These are phyloP conservation scores for Miscanthus lutarioriparius DNA, from an alignment of 176 grass and related monocot genomes.

Conservation along the genomic window DNA sequence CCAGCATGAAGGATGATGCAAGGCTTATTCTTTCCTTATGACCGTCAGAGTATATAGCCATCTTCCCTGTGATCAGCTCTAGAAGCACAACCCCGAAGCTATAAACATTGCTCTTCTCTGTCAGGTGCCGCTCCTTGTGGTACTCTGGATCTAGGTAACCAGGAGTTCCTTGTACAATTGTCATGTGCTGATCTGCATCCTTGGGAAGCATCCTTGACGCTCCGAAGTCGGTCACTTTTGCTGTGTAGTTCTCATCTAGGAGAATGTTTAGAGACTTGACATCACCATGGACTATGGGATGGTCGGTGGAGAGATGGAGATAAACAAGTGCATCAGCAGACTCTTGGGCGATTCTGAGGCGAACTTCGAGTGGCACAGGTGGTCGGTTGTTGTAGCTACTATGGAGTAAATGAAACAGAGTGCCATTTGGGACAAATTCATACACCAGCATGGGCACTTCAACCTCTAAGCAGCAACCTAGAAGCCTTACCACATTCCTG, in stretches of 20 bases:
- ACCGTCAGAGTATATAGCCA: background rate
- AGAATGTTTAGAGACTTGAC: slow-evolving; percentile 25
- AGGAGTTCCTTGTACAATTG: slow-evolving; percentile 2
- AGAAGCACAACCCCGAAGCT: slow-evolving; percentile 36
- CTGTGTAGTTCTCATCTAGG: background rate
- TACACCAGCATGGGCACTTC: slow-evolving; percentile 19
- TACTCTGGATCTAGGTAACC: slow-evolving; percentile 35
- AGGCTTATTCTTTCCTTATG: background rate
- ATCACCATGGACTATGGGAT: slow-evolving; percentile 26
- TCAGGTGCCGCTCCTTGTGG: background rate
- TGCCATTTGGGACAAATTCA: slow-evolving; percentile 6
- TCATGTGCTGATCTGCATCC: slow-evolving; percentile 22
- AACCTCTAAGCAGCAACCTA: slow-evolving; percentile 11
- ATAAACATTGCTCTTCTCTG: slow-evolving; percentile 9
- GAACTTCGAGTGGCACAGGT: background rate
- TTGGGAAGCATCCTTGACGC: slow-evolving; percentile 15
- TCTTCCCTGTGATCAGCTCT: slow-evolving; percentile 21
- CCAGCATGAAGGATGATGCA: background rate
- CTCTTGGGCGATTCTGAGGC: background rate
- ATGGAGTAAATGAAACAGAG: slow-evolving; percentile 1
- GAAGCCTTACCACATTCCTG: slow-evolving; percentile 7
- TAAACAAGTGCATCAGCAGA: slow-evolving; percentile 9
- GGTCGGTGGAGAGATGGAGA: slow-evolving; percentile 24
- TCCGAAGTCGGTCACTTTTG: background rate
- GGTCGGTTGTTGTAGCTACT: no score